Evolutionary conservation across 2,329 filamentous ascomycete species (phyloP), one percentile per base, ranked within the genome.

Genomic region (Pseudogymnoascus sp.): DNA sequence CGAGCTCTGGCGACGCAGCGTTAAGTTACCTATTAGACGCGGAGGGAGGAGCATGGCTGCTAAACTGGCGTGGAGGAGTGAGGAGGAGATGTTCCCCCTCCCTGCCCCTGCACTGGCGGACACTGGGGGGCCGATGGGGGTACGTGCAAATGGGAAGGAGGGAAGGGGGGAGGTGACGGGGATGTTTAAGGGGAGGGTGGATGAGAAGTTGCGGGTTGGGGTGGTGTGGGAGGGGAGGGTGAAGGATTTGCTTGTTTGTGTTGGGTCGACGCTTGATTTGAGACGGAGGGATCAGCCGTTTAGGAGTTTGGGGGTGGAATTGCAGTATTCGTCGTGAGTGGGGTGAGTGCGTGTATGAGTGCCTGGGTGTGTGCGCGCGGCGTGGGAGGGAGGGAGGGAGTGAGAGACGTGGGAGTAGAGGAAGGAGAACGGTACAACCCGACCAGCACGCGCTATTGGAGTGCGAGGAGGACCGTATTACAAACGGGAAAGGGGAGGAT

Each of bases 221-320:
- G 75, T 98, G 61, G 78, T 98, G 21, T 99, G 95, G 93, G 93
- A 98, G 75, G 93, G 93, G 1, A 84, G 92, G 63, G 85, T 96
- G 65, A 96, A 98, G 79, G 93, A 96, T 69, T 79, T 99, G 65
- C 82, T 99, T 64, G 96, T 98, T 74, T 96, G 92, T 70, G 81
- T 96, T 45, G 95, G 95, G 8, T 91, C 92, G 64, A 90, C 87
- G 61, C 85, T 99, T 63, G 92, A 96, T 73, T 81, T 95, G 72
- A 86, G 85, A 72, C 86, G 85, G 71, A 80, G 86, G 68, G 90
- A 93, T 73, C 88, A 90, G 72, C 88, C 91, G 41, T 89, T 95
- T 72, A 84, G 89, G 67, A 89, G 85, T 4, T 79, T 95, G 64
- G 90, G 90, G 11, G 76, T 95, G 64, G 90, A 93, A 77, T 80